A percentile compares a stretch with the other conserved stretches of the same genome.
These are phyloP conservation scores for Cubamyces sp. DNA, from an alignment of 768 basidiomycete species.

Conservation along the genomic window DNA sequence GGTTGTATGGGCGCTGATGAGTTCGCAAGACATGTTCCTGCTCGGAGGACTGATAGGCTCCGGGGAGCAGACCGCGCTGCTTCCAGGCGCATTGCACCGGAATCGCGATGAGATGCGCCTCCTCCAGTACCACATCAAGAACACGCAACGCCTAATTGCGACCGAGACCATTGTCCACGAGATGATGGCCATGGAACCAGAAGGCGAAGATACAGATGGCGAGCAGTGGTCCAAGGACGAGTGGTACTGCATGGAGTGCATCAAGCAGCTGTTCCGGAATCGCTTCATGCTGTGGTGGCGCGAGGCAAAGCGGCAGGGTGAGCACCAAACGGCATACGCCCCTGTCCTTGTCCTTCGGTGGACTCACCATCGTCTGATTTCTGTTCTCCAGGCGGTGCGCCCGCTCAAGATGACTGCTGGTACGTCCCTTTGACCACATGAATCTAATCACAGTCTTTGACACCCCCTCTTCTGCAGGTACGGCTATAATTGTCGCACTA, in stretches of 20 bases:
- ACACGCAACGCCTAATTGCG: background rate
- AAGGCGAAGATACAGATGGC: slow-evolving; percentile 8
- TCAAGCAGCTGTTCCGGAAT: slow-evolving; percentile 22
- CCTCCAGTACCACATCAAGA: background rate
- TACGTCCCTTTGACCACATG: slow-evolving; percentile 17
- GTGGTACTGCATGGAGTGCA: slow-evolving; percentile 34
- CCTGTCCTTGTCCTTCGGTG: background rate
- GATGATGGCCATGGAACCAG: slow-evolving; percentile 13
- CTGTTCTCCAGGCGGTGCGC: slow-evolving; percentile 22
- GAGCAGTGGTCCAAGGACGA: slow-evolving; percentile 29
- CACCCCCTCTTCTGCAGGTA: slow-evolving; percentile 30
- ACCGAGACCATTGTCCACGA: slow-evolving; percentile 1
- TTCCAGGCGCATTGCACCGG: slow-evolving; percentile 18
- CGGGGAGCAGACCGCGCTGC: background rate
- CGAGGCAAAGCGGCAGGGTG: slow-evolving; percentile 19
- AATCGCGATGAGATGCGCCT: slow-evolving; percentile 17
- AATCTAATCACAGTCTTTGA: background rate
- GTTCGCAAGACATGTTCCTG: slow-evolving; percentile 18
- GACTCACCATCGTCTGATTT: background rate
- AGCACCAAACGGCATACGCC: background rate
- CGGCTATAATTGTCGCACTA: slow-evolving; percentile 42
- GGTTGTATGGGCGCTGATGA: background rate
- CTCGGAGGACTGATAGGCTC: slow-evolving; percentile 10
- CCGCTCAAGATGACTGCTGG: slow-evolving; percentile 38
- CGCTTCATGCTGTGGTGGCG: slow-evolving; percentile 31